phyloP scores from a whole-genome alignment of 2,329 filamentous ascomycete species.

The Keithomyces neogunnii region DNA sequence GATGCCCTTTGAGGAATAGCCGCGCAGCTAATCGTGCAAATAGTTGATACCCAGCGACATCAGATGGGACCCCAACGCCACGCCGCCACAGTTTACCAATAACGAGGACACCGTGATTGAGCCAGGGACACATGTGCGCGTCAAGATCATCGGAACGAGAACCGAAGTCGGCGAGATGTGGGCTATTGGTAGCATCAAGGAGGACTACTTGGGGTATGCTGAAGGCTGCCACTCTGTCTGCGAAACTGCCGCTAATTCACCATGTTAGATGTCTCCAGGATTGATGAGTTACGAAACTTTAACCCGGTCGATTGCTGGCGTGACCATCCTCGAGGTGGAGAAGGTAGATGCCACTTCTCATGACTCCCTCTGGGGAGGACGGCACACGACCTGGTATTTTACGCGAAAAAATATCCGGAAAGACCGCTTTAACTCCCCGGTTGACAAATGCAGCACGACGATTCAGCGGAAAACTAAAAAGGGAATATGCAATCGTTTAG shows the following conservation, averaged over 20 bases:
- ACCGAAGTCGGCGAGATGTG: conserved; percentile 93
- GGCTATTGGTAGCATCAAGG: conserved; percentile 96
- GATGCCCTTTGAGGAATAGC: not conserved
- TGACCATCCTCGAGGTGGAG: not conserved
- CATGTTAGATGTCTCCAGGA: conserved; percentile 17
- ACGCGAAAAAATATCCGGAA: too few species aligned
- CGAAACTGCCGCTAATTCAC: conserved; percentile 8
- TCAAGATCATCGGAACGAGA: conserved; percentile 90
- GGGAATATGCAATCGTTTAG: not conserved
- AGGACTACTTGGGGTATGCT: conserved; percentile 59
- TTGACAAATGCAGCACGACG: not conserved
- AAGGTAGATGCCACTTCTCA: not conserved
- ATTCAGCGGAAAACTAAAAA: not conserved
- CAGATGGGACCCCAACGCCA: conserved; percentile 91
- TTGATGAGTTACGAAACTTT: conserved; percentile 5
- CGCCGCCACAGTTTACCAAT: conserved; percentile 93
- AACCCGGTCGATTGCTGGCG: not conserved
- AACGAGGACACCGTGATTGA: conserved; percentile 92
- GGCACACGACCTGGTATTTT: too few species aligned
- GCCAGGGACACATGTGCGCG: conserved; percentile 82
- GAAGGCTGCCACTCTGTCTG: not conserved
- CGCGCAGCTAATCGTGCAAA: not conserved
- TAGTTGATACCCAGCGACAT: conserved; percentile 87
- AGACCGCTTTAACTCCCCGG: too few species aligned
- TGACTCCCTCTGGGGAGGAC: too few species aligned